Evolutionary conservation across 345 rosid genomes (phyloP).

Genomic region (Citrus sp.): DNA sequence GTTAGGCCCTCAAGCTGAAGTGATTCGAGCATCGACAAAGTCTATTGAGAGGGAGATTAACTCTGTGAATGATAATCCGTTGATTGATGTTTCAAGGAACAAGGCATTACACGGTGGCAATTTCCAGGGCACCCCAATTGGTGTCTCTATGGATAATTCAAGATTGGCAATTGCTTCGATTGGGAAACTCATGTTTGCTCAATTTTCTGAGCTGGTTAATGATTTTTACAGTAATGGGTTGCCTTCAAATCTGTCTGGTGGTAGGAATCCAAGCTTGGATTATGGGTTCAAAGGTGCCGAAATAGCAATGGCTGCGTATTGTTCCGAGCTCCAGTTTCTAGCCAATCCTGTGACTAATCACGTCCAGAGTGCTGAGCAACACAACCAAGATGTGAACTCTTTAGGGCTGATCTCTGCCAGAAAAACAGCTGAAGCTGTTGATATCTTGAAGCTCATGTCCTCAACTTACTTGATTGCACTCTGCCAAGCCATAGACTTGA

Average conservation of each 20-base stretch:
- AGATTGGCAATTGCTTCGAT: conserved; percentile 59
- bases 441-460: conserved; percentile 61
- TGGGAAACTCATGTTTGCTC: conserved; percentile 41
- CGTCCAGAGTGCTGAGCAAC: conserved; percentile 65
- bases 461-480: conserved; percentile 38
- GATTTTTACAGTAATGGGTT: conserved; percentile 47
- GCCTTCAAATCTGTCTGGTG: conserved; percentile 45
- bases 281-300: conserved; percentile 47
- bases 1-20: conserved; percentile 63
- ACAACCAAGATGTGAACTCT: conserved; percentile 70
- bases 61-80: conserved; percentile 53
- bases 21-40: conserved; percentile 48
- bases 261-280: conserved; percentile 42
- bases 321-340: conserved; percentile 59
- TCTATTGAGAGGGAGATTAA: conserved; percentile 65
- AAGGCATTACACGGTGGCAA: conserved; percentile 50
- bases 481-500: conserved; percentile 41
- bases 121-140: conserved; percentile 72
- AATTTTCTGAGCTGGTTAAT: conserved; percentile 45
- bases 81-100: conserved; percentile 46
- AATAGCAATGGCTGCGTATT: conserved; percentile 51
- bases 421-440: conserved; percentile 44
- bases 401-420: conserved; percentile 44
- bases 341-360: conserved; percentile 71
- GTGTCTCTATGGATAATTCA: conserved; percentile 71